These are phyloP conservation scores for Aspergillus sp. DNA, from an alignment of 2,329 filamentous ascomycete genomes.

Conservation along the genomic window DNA sequence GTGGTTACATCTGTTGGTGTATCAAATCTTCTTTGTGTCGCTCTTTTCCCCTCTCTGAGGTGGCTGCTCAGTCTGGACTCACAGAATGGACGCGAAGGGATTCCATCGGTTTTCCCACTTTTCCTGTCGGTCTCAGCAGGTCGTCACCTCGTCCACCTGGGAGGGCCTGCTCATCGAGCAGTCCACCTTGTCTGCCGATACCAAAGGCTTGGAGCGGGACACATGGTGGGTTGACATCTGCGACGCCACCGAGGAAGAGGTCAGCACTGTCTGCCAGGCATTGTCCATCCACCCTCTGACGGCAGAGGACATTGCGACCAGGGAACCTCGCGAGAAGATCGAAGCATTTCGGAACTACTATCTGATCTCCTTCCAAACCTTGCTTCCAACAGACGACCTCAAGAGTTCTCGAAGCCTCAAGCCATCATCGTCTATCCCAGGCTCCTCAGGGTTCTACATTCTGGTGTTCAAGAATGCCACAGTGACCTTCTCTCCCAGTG, in stretches of 20 bases:
- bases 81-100: slow-evolving; percentile 7
- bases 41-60: neutral
- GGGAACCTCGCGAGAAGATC: slow-evolving; percentile 95
- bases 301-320: slow-evolving; percentile 89
- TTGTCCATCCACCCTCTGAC: slow-evolving; percentile 93
- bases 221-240: slow-evolving; percentile 97
- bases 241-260: slow-evolving; percentile 81
- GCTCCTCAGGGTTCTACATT: slow-evolving; percentile 91
- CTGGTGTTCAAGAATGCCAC: slow-evolving; percentile 93
- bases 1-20: neutral
- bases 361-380: slow-evolving; percentile 88
- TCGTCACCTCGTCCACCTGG: slow-evolving; percentile 21
- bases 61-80: neutral
- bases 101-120: slow-evolving; percentile 81
- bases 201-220: slow-evolving; percentile 16
- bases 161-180: slow-evolving; percentile 20
- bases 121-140: slow-evolving; percentile 75
- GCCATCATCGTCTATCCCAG: slow-evolving; percentile 55
- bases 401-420: slow-evolving; percentile 28
- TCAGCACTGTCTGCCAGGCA: slow-evolving; percentile 80
- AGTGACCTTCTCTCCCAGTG: slow-evolving; percentile 86
- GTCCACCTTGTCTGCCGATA: slow-evolving; percentile 16
- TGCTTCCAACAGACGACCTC: slow-evolving; percentile 64
- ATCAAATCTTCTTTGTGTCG: neutral
- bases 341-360: slow-evolving; percentile 96